Evolutionary conservation across 768 basidiomycete genomes (phyloP).

Genomic region (Gautieria morchelliformis): DNA sequence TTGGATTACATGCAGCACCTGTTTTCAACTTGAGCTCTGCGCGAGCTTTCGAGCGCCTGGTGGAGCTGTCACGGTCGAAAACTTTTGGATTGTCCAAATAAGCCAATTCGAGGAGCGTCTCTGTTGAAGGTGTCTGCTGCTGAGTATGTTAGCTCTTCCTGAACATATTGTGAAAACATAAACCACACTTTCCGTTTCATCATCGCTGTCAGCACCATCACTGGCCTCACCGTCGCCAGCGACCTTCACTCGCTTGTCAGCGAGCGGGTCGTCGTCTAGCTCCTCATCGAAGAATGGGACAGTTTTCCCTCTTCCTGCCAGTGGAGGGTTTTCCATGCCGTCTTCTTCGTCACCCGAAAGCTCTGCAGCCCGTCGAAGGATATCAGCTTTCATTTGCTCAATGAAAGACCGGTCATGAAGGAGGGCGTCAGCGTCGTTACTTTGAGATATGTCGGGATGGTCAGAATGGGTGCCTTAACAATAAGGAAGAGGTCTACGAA

Average conservation of each 20-base stretch:
- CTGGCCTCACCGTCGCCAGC: slow-evolving; percentile 52
- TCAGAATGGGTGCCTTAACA: background rate
- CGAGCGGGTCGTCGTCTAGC: slow-evolving; percentile 28
- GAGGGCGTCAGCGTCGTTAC: slow-evolving; percentile 35
- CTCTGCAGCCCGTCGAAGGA: slow-evolving; percentile 65
- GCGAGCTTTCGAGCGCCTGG: slow-evolving; percentile 59
- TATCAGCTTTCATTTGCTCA: slow-evolving; percentile 77
- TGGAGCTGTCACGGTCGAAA: slow-evolving; percentile 69
- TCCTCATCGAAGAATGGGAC: slow-evolving; percentile 43
- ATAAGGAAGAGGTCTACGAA: slow-evolving; percentile 20
- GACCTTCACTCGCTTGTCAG: slow-evolving; percentile 31
- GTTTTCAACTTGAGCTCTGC: slow-evolving; percentile 60
- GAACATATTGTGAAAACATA: background rate
- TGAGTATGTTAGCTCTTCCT: background rate
- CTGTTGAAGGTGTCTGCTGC: slow-evolving; percentile 25
- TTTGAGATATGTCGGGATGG: slow-evolving; percentile 15
- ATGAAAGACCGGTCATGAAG: slow-evolving; percentile 49
- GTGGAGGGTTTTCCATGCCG: slow-evolving; percentile 17
- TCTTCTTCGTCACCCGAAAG: slow-evolving; percentile 58
- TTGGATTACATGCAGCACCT: slow-evolving; percentile 26
- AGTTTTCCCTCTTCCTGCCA: slow-evolving; percentile 20
- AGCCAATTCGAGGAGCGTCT: slow-evolving; percentile 64
- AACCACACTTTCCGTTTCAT: slow-evolving; percentile 21
- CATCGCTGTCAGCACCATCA: slow-evolving; percentile 28
- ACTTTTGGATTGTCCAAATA: slow-evolving; percentile 67